Evolutionary conservation across 441 rosid species (phyloP), one percentile per base, ranked within the genome.

Genomic region (Sinapis alba): DNA sequence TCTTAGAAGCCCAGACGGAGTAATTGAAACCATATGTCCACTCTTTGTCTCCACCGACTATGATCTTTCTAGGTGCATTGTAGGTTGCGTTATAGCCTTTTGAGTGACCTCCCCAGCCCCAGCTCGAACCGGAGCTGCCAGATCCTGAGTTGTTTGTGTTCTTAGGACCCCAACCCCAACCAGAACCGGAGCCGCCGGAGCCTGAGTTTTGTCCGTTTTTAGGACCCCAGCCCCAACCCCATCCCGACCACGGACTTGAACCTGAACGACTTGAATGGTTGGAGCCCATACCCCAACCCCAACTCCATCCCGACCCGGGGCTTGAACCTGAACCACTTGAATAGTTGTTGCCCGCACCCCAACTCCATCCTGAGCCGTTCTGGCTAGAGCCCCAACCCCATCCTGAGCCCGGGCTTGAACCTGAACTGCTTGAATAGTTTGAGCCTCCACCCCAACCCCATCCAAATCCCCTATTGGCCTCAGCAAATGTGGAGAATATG

Each of bases 21-120:
- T 88, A 88, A 56, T 86, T 86, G 70, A 83, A 38, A 56, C 89
- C 90, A 16, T 79, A 88, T 19, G 57, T 84, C 95, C 92, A 89
- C 16, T 74, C 68, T 8, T 84, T 79, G 9, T 91, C 81, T 30
- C 90, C 90, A 12, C 92, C 95, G 0, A 88, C 90, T 11, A 76
- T 43, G 59, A 87, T 84, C 80, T 79, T 87, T 1, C 60, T 87
- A 19, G 87, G 83, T 18, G 36, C 63, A 53, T 61, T 36, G 21
- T 26, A 58, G 0, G 83, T 71, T 15, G 21, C 38, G 18, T 82
- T 75, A 21, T 6, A 28, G 59, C 6, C 19, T 75, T 57, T 67
- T 15, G 30, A 73, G 32, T 68, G 76, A 65, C 80, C 45, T 56
- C 79, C 79, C 61, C 61, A 61, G 7, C 72, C 72, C 69, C 73